phyloP scores from a whole-genome alignment of 257 asterid genomes.

The Solanum virginianum region DNA sequence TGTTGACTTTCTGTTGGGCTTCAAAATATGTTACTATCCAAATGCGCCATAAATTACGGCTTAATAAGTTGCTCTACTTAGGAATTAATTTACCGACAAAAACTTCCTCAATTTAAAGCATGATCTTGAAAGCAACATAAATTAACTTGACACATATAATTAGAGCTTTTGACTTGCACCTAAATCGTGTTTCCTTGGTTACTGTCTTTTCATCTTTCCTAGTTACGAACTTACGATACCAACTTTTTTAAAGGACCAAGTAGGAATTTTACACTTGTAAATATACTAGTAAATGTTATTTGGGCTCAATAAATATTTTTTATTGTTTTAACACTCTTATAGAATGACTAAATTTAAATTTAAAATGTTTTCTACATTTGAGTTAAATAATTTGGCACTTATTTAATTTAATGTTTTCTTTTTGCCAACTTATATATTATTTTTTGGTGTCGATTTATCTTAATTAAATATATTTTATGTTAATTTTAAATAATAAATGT shows the following conservation, averaged over 20 bases:
- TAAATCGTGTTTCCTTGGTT: not conserved
- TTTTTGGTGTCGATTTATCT: no score
- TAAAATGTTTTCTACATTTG: no score
- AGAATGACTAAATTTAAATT: no score
- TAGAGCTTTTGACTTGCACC: not conserved
- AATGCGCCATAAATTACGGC: not conserved
- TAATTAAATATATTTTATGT: no score
- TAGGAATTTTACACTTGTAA: no score
- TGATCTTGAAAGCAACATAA: not conserved
- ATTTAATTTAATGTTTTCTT: no score
- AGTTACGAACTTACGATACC: not conserved
- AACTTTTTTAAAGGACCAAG: not conserved
- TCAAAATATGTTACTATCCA: not conserved
- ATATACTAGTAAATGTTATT: no score
- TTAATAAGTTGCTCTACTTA: not conserved
- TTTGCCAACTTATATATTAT: no score
- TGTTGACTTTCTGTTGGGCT: not conserved
- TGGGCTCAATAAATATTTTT: no score
- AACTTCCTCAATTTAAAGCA: not conserved
- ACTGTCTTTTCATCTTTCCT: not conserved
- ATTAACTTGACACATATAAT: not conserved
- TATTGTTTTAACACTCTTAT: no score
- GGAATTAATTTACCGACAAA: not conserved
- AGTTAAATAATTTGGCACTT: no score
- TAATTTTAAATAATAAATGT: no score